Conservation (phyloP, 2,329 filamentous ascomycete genomes). For the Aureobasidium lini region DNA sequence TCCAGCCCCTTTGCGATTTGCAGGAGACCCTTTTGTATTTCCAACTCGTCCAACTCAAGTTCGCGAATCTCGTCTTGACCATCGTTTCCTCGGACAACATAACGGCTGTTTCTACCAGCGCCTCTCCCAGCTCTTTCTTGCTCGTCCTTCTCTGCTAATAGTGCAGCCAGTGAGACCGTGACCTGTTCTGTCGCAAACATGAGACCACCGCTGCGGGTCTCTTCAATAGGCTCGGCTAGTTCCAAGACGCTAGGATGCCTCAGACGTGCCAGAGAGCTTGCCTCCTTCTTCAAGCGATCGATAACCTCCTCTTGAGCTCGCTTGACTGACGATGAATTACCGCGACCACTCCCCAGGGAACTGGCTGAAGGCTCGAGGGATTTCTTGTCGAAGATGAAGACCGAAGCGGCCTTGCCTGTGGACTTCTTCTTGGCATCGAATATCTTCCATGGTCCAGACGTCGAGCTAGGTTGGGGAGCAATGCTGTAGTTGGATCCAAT, state of each 20-base stretch:
- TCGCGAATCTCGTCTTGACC: constrained; percentile 64
- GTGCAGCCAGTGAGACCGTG: constrained; percentile 73
- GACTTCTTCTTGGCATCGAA: constrained; percentile 97
- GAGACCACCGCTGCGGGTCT: constrained; percentile 80
- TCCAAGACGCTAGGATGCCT: constrained; percentile 90
- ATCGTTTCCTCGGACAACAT: constrained; percentile 71
- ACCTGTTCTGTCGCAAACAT: constrained; percentile 95
- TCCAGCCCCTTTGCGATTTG: constrained; percentile 92
- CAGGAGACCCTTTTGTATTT: constrained; percentile 91
- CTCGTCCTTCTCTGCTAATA: constrained; percentile 83
- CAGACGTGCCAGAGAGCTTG: constrained; percentile 76
- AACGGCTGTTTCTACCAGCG: constrained; percentile 66
- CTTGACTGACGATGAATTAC: constrained; percentile 63
- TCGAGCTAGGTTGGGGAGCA: constrained; percentile 65
- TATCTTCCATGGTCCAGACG: constrained; percentile 91
- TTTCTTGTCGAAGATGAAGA: constrained; percentile 92
- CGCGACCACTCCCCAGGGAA: constrained; percentile 51
- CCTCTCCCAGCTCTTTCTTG: constrained; percentile 65
- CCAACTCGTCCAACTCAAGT: constrained; percentile 89
- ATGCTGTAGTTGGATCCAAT: constrained; percentile 89
- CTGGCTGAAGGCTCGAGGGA: constrained; percentile 62
- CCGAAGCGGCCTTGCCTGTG: constrained; percentile 77
- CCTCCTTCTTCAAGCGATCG: constrained; percentile 85
- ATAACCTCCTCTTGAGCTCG: constrained; percentile 81
- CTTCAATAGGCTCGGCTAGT: constrained; percentile 88